Conservation (phyloP, 1,284 basidiomycete species). For the Fomitopsis betulina region DNA sequence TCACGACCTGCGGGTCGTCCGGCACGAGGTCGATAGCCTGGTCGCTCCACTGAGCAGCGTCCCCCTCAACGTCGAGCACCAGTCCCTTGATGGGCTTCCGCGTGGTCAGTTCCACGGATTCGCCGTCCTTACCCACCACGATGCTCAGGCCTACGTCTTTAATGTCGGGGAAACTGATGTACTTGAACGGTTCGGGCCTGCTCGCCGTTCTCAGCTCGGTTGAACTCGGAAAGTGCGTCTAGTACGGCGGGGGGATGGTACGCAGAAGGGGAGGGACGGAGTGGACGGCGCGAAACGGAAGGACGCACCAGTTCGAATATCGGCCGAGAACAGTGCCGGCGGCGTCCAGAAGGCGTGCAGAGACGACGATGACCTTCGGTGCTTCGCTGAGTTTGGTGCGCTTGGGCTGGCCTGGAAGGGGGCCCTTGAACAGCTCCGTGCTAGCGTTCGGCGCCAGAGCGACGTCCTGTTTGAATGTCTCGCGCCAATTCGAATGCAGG, state of each 20-base stretch:
- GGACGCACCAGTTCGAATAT: conserved; percentile 71
- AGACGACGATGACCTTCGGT: conserved; percentile 69
- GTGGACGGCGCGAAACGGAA: not conserved
- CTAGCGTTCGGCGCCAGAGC: conserved; percentile 70
- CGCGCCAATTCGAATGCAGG: conserved; percentile 54
- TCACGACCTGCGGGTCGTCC: conserved; percentile 69
- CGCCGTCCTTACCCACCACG: conserved; percentile 47
- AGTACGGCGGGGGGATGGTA: not conserved
- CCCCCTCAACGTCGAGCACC: conserved; percentile 71
- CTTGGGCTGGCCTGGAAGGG: conserved; percentile 63
- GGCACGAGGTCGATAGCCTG: conserved; percentile 87
- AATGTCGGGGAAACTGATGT: conserved; percentile 71
- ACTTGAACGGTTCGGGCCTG: conserved; percentile 92
- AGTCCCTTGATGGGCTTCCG: conserved; percentile 80
- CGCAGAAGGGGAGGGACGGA: not conserved
- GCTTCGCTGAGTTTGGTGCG: conserved; percentile 64
- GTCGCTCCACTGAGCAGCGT: conserved; percentile 75
- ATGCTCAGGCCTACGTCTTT: conserved; percentile 55
- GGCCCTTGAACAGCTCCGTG: conserved; percentile 74
- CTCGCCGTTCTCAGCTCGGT: conserved; percentile 6
- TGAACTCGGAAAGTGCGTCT: not conserved
- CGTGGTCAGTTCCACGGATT: conserved; percentile 56
- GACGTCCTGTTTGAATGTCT: conserved; percentile 47
- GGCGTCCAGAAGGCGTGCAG: conserved; percentile 63
- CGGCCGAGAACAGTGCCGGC: conserved; percentile 63